Evolutionary conservation across 73 alveolate genomes (phyloP).

Genomic region (Paramecium tetraurelia): DNA sequence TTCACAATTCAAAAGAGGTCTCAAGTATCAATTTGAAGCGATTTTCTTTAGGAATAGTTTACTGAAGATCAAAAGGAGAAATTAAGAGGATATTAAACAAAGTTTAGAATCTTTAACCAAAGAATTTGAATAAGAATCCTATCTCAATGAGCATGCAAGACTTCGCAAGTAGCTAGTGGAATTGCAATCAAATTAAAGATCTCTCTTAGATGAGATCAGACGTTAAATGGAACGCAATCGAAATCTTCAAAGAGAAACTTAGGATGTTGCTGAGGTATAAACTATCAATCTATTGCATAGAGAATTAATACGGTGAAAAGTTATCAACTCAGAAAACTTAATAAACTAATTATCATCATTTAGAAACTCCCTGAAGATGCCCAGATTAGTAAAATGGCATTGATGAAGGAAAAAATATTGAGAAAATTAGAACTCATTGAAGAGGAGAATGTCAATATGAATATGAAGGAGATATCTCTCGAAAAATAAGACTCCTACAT

Average conservation of each 20-base stretch:
- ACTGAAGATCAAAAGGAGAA: background rate
- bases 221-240: background rate
- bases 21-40: background rate
- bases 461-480: background rate
- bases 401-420: background rate
- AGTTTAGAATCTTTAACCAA: background rate
- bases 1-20: background rate
- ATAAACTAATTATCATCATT: background rate
- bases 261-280: background rate
- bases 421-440: background rate
- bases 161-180: background rate
- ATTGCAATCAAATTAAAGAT: background rate
- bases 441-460: background rate
- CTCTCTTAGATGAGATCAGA: background rate
- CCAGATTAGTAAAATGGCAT: background rate
- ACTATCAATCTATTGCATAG: background rate
- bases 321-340: background rate
- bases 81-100: conserved; percentile 20
- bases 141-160: background rate
- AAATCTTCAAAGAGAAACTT: background rate
- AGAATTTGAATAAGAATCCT: conserved; percentile 22
- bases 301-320: background rate
- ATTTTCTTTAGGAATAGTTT: background rate
- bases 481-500: background rate
- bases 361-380: conserved; percentile 21